phyloP scores from a whole-genome alignment of 2,329 filamentous ascomycete species.

The Emericellopsis cladophorae region DNA sequence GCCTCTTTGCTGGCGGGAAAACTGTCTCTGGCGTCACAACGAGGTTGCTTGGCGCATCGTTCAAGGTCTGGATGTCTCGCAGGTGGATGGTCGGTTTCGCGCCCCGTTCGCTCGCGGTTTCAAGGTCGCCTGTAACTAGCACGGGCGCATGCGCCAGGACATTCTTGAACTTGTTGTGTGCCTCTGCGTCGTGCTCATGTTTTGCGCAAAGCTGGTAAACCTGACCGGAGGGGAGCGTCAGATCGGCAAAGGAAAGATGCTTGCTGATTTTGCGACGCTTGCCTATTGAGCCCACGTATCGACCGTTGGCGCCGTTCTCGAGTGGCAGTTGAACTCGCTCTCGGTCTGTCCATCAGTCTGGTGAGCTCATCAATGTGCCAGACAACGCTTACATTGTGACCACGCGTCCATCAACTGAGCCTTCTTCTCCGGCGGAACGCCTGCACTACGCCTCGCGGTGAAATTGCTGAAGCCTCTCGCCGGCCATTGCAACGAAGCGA shows the following conservation, averaged over 20 bases:
- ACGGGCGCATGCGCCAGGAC: conserved; percentile 41
- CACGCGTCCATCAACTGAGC: conserved; percentile 2
- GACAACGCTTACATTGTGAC: conserved; percentile 2
- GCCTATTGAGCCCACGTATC: conserved; percentile 52
- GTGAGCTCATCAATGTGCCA: background rate
- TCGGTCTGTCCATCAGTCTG: conserved; percentile 10
- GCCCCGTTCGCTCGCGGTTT: conserved; percentile 9
- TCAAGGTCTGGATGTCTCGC: conserved; percentile 33
- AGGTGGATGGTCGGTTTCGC: conserved; percentile 48
- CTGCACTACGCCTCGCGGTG: background rate
- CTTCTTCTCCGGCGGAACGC: conserved; percentile 3
- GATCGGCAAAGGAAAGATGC: conserved; percentile 57
- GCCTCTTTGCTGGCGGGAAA: conserved; percentile 63
- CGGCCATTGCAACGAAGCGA: no score
- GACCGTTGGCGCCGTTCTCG: conserved; percentile 6
- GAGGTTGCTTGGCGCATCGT: conserved; percentile 43
- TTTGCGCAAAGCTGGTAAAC: conserved; percentile 32
- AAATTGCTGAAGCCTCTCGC: no score
- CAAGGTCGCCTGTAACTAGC: conserved; percentile 26
- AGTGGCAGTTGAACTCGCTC: conserved; percentile 9
- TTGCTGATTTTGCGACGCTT: conserved; percentile 55
- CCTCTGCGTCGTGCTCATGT: conserved; percentile 18
- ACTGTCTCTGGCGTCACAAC: conserved; percentile 62
- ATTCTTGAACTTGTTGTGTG: conserved; percentile 28
- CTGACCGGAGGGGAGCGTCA: conserved; percentile 23